Evolutionary conservation across 2,329 filamentous ascomycete species (phyloP), one percentile per base, ranked within the genome.

Genomic region (Pyrenophora tritici-repentis): DNA sequence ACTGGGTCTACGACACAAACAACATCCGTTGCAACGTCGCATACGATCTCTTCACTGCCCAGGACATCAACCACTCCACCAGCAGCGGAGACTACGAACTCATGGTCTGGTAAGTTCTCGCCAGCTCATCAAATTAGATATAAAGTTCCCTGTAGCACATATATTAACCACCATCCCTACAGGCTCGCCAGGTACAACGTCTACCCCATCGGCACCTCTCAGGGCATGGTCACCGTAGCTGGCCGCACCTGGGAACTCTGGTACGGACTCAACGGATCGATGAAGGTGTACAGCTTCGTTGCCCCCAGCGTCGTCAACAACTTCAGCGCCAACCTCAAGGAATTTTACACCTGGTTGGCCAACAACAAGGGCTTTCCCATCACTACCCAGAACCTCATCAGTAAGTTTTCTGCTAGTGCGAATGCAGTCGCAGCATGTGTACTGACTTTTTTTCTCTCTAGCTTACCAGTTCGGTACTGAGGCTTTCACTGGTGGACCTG

Each of bases 211-310:
- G 58, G 59, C 37, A 54, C 31, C 50, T 60, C 55, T 34, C 43
- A 54, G 44, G 51, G 47, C 9, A 59, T 48, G 33, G 57, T 63
- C 20, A 81, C 74, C 20, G 76, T 87, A 50, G 80, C 66, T 41
- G 83, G 81, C 35, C 66, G 72, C 38, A 69, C 60, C 7, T 87
- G 80, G 79, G 77, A 81, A 35, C 74, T 87, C 37, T 86, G 79
- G 73, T 75, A 75, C 48, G 85, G 85, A 16, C 72, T 68, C n/a
- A 86, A 86, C 59, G 82, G 82, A 34, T 65, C 68, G 46, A 85
- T 78, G 67, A 80, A 78, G 10, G 84, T 87, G n/a, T 86, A 79
- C 74, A 83, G 79, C 62, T 87, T 84, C 59, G 78, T 84, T 8
- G 77, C 58, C 17, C 38, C 50, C 16, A 40, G 47, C n/a, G 47